Percentiles rank a stretch among this genome's conserved stretches.
phyloP scores from a whole-genome alignment of 2,329 filamentous ascomycete species.

The Claviceps humidiphila region DNA sequence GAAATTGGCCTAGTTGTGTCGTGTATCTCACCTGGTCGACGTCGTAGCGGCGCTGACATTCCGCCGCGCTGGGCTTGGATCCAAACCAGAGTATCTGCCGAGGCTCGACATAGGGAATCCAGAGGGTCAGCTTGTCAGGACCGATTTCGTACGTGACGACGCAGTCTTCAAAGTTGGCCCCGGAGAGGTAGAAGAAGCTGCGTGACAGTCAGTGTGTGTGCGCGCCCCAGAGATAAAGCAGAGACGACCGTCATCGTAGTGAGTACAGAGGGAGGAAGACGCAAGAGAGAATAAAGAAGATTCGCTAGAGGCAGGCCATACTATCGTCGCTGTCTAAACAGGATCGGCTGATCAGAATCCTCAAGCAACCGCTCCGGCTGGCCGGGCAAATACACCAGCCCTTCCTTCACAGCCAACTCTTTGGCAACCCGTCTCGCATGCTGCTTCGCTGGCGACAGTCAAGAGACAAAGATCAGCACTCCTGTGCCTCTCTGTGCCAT shows the following conservation, averaged over 20 bases:
- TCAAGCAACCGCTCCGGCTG: slow-evolving; percentile 37
- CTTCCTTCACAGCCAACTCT: slow-evolving; percentile 33
- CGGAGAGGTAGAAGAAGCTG: slow-evolving; percentile 47
- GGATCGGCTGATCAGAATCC: slow-evolving; percentile 43
- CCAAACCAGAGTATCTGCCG: slow-evolving; percentile 51
- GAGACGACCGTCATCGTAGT: neutral
- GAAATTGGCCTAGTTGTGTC: slow-evolving; percentile 34
- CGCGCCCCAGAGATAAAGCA: neutral
- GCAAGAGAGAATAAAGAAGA: neutral
- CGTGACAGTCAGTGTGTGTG: neutral
- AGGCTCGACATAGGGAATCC: slow-evolving; percentile 57
- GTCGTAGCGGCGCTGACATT: slow-evolving; percentile 50
- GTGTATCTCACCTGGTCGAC: slow-evolving; percentile 57
- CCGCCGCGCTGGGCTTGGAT: slow-evolving; percentile 42
- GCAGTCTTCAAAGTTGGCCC: slow-evolving; percentile 40
- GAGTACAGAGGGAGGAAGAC: neutral
- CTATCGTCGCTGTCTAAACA: slow-evolving; percentile 46
- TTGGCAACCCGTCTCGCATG: slow-evolving; percentile 44
- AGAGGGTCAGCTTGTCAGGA: slow-evolving; percentile 53
- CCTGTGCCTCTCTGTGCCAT: neutral
- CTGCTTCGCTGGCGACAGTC: slow-evolving; percentile 30
- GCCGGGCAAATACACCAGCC: slow-evolving; percentile 44
- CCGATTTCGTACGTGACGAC: slow-evolving; percentile 43
- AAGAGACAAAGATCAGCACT: neutral
- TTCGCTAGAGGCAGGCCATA: slow-evolving; percentile 19